Conservation (phyloP, 345 rosid genomes). For the Carallia brachiata region DNA sequence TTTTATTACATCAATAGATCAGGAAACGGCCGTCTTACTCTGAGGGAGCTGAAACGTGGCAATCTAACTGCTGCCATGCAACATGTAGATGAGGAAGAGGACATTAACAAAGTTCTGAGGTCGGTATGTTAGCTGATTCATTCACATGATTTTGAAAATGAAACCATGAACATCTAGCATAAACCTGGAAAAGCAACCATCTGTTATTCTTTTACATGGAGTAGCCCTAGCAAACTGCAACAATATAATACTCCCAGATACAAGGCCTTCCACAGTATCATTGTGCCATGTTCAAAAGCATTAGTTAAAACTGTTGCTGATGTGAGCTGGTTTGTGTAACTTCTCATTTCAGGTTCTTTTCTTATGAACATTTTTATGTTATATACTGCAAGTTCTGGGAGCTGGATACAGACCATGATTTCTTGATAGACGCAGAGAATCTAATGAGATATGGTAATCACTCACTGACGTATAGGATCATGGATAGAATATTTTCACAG, state of each 20-base stretch:
- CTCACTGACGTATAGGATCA: conserved; percentile 91
- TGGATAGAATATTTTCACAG: conserved; percentile 91
- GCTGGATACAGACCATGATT: conserved; percentile 95
- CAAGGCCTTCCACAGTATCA: too few relatives aligned
- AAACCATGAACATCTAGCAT: neutral
- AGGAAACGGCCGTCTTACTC: conserved; percentile 81
- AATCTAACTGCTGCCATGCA: conserved; percentile 83
- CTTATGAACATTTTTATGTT: conserved; percentile 92
- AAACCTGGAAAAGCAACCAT: neutral
- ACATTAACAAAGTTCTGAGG: conserved; percentile 96
- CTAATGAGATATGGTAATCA: conserved; percentile 91
- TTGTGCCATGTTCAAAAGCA: too few relatives aligned
- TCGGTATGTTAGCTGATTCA: conserved; percentile 18
- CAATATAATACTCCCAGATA: too few relatives aligned
- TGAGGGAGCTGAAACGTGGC: conserved; percentile 90
- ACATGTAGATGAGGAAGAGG: conserved; percentile 95
- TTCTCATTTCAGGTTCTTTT: conserved; percentile 65
- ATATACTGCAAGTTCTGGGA: conserved; percentile 99
- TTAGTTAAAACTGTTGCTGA: neutral
- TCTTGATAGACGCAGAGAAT: conserved; percentile 88
- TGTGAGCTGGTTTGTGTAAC: conserved; percentile 4
- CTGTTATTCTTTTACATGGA: too few relatives aligned
- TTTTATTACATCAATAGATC: conserved; percentile 86
- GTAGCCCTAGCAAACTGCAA: too few relatives aligned
- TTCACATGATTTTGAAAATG: neutral